Percentiles rank a stretch among this genome's conserved stretches.
These are phyloP conservation scores for Citrus inodora DNA, from an alignment of 345 rosid species.

Conservation along the genomic window DNA sequence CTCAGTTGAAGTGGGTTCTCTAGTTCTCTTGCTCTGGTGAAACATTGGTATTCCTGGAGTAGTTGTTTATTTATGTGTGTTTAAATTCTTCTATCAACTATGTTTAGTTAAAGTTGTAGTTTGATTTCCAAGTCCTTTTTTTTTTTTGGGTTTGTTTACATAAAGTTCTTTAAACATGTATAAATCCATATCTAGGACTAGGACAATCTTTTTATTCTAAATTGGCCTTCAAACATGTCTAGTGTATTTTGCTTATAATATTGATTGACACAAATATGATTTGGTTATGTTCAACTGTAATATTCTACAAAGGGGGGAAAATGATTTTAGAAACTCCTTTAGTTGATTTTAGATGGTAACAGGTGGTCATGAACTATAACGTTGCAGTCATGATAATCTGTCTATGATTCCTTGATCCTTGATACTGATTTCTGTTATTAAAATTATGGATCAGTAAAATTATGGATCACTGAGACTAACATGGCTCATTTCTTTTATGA, in stretches of 20 bases:
- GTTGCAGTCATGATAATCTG: background rate
- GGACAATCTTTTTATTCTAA: background rate
- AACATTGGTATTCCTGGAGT: background rate
- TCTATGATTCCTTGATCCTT: background rate
- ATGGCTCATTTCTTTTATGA: background rate
- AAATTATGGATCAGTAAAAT: background rate
- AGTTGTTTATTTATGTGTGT: background rate
- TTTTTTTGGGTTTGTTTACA: background rate
- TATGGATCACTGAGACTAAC: background rate
- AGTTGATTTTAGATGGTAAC: background rate
- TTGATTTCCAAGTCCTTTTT: background rate
- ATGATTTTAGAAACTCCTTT: background rate
- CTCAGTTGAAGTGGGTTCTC: background rate
- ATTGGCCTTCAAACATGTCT: background rate
- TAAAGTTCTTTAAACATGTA: background rate
- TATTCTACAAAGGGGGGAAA: background rate
- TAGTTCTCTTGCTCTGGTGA: background rate
- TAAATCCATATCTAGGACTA: background rate
- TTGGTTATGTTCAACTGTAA: background rate
- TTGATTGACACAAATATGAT: background rate
- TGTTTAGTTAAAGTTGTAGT: background rate
- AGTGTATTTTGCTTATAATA: background rate
- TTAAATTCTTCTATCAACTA: background rate
- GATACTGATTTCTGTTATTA: background rate
- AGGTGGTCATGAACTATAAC: background rate